Evolutionary conservation across 1,139 yeast species (phyloP).

Genomic region (Nadsonia starkeyi-henricii): DNA sequence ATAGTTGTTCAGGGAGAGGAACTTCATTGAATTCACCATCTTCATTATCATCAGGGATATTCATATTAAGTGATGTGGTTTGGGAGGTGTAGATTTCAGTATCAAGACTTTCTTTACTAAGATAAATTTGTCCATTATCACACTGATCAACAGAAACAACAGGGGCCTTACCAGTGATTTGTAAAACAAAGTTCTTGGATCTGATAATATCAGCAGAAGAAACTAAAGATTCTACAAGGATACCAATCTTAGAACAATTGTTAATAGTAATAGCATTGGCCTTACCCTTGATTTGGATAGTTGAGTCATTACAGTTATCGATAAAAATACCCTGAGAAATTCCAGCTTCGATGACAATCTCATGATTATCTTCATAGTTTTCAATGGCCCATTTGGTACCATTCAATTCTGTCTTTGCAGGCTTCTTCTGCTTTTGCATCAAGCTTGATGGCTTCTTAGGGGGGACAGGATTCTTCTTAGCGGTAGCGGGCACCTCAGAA

Average conservation of each 20-base stretch:
- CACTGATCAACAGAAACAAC: slow-evolving; percentile 78
- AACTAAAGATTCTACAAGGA: slow-evolving; percentile 72
- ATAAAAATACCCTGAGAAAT: slow-evolving; percentile 82
- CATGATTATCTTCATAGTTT: slow-evolving; percentile 48
- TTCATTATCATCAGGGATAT: slow-evolving; percentile 51
- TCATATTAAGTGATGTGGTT: slow-evolving; percentile 71
- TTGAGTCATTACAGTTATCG: slow-evolving; percentile 60
- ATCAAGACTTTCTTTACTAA: slow-evolving; percentile 53
- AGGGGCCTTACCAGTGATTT: slow-evolving; percentile 67
- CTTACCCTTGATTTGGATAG: slow-evolving; percentile 80
- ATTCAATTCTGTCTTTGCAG: slow-evolving; percentile 62
- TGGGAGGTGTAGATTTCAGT: slow-evolving; percentile 73
- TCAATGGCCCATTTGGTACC: slow-evolving; percentile 88
- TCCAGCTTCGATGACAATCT: slow-evolving; percentile 60
- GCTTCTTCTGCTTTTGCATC: slow-evolving; percentile 39
- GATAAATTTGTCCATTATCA: slow-evolving; percentile 71
- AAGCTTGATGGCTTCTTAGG: slow-evolving; percentile 67
- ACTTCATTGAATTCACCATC: slow-evolving; percentile 56
- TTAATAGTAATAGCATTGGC: slow-evolving; percentile 78
- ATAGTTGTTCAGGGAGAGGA: slow-evolving; percentile 81
- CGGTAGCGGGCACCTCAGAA: slow-evolving; percentile 15
- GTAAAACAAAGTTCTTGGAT: slow-evolving; percentile 69
- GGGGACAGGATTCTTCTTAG: slow-evolving; percentile 35
- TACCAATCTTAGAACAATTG: slow-evolving; percentile 55
- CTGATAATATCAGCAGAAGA: slow-evolving; percentile 84